A percentile compares a stretch with the other conserved stretches of the same genome.
phyloP scores from a whole-genome alignment of 352 stramenopile species.

The Aphanomyces euteiches region DNA sequence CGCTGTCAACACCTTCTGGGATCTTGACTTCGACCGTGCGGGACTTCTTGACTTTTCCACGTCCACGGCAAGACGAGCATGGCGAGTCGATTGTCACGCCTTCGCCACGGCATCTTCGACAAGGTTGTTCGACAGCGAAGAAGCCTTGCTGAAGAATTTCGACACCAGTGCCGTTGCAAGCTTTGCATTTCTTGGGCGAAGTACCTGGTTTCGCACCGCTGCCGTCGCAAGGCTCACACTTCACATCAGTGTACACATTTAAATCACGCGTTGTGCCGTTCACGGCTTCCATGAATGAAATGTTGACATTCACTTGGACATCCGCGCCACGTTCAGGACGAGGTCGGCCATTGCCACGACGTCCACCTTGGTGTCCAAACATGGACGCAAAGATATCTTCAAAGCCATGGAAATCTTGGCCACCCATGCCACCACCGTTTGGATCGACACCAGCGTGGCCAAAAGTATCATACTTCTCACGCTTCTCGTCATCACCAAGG shows the following conservation, averaged over 20 bases:
- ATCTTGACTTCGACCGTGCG: constrained; percentile 92
- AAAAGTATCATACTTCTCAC: constrained; percentile 92
- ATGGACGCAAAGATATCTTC: constrained; percentile 88
- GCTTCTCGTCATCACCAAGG: constrained; percentile 90
- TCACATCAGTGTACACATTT: constrained; percentile 69
- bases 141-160: constrained; percentile 87
- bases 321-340: constrained; percentile 87
- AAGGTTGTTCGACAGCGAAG: constrained; percentile 85
- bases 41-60: constrained; percentile 85
- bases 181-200: constrained; percentile 70
- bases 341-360: constrained; percentile 52
- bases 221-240: constrained; percentile 75
- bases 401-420: constrained; percentile 70
- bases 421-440: constrained; percentile 67
- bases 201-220: constrained; percentile 80
- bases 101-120: constrained; percentile 73
- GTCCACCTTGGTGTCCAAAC: constrained; percentile 63
- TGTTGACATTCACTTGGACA: constrained; percentile 90
- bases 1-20: constrained; percentile 92
- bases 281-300: constrained; percentile 95
- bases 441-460: constrained; percentile 93
- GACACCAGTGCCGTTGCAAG: constrained; percentile 78
- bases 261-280: constrained; percentile 89
- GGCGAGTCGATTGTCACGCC: constrained; percentile 76
- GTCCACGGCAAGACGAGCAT: constrained; percentile 72